Conservation (phyloP, 345 rosid genomes). For the Camelina hispida region DNA sequence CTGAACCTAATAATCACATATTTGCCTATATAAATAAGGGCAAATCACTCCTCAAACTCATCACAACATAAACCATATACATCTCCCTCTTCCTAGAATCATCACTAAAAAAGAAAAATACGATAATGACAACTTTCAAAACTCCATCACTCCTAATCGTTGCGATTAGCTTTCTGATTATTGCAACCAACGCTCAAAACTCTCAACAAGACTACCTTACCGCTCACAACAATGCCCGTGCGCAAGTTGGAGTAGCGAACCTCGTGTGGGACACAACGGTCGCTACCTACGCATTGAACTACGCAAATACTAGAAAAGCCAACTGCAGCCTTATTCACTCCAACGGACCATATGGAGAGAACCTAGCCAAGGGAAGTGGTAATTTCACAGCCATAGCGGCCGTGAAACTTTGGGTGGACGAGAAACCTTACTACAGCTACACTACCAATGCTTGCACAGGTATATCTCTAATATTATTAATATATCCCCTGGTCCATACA, state of each 20-base stretch:
- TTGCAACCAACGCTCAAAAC: conserved; percentile 43
- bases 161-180: conserved; percentile 24
- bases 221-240: conserved; percentile 58
- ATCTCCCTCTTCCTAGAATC: background rate
- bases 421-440: conserved; percentile 55
- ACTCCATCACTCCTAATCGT: conserved; percentile 16
- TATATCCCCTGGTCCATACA: no score
- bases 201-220: conserved; percentile 48
- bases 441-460: conserved; percentile 51
- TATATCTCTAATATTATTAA: background rate
- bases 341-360: conserved; percentile 61
- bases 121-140: conserved; percentile 23
- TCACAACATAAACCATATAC: background rate
- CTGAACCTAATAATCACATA: conserved; percentile 4
- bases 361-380: conserved; percentile 58
- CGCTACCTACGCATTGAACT: conserved; percentile 50
- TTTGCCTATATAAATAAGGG: conserved; percentile 15
- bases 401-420: conserved; percentile 61
- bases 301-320: conserved; percentile 41
- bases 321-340: conserved; percentile 61
- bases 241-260: conserved; percentile 46
- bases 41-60: conserved; percentile 1
- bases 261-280: conserved; percentile 54
- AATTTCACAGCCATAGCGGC: conserved; percentile 47
- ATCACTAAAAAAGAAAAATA: background rate